Evolutionary conservation across 345 rosid species (phyloP).

Genomic region (Nephelium lappaceum): DNA sequence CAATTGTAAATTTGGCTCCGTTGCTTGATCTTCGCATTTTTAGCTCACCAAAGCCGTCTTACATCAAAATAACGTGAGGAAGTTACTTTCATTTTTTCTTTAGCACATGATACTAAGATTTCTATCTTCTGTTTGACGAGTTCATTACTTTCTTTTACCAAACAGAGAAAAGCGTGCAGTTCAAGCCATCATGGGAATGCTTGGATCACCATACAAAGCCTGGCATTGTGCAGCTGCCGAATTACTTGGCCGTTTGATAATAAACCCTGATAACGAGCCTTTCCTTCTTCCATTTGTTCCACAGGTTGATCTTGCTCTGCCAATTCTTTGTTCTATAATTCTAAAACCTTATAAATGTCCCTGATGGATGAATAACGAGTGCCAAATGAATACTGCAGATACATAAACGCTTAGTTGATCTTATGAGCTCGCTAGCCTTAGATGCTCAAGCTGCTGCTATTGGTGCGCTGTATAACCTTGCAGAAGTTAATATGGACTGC

Average conservation of each 20-base stretch:
- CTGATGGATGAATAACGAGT: conserved; percentile 14
- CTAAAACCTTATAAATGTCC: background rate
- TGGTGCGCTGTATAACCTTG: conserved; percentile 95
- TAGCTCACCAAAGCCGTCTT: conserved; percentile 81
- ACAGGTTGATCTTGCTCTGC: conserved; percentile 49
- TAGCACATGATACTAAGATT: conserved; percentile 13
- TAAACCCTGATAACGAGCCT: conserved; percentile 96
- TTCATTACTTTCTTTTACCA: conserved; percentile 26
- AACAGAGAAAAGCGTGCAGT: conserved; percentile 89
- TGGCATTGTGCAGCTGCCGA: conserved; percentile 99
- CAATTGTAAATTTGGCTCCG: conserved; percentile 89
- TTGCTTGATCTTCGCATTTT: conserved; percentile 93
- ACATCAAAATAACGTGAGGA: conserved; percentile 80
- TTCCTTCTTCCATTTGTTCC: conserved; percentile 88
- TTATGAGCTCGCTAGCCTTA: conserved; percentile 68
- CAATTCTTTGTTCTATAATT: background rate
- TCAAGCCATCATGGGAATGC: conserved; percentile 86
- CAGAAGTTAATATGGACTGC: conserved; percentile 96
- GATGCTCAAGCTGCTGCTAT: conserved; percentile 98
- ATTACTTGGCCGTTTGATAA: conserved; percentile 86
- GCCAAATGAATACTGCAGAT: conserved; percentile 52
- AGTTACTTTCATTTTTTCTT: conserved; percentile 17
- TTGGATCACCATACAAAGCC: conserved; percentile 72
- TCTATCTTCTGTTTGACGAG: conserved; percentile 15
- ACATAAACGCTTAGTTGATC: conserved; percentile 86